phyloP scores from a whole-genome alignment of 2,329 filamentous ascomycete species.

The Verruconis gallopava region DNA sequence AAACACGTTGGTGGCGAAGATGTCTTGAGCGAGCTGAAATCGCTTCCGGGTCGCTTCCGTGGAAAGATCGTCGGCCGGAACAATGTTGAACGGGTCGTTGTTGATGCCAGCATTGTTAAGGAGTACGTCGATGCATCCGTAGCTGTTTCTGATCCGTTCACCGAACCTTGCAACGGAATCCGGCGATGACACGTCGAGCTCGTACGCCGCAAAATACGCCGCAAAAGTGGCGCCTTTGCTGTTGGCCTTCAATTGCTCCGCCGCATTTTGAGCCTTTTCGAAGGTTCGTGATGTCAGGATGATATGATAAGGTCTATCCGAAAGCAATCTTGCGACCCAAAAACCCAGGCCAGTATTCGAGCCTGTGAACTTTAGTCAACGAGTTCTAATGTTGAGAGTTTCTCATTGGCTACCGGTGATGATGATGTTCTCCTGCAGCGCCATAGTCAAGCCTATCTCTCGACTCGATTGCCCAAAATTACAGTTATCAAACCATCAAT shows the following conservation, averaged over 20 bases:
- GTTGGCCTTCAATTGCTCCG: background rate
- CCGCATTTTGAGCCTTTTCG: background rate
- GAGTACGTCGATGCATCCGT: slow-evolving; percentile 1
- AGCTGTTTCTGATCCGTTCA: background rate
- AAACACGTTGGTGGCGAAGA: slow-evolving; percentile 19
- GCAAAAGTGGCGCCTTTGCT: background rate
- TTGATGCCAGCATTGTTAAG: slow-evolving; percentile 8
- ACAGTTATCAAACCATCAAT: slow-evolving; percentile 76
- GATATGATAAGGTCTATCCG: slow-evolving; percentile 3
- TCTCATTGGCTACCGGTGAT: background rate
- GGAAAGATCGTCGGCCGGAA: slow-evolving; percentile 8
- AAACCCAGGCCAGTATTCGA: slow-evolving; percentile 6
- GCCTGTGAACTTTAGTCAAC: background rate
- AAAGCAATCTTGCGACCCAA: background rate
- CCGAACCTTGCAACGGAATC: background rate
- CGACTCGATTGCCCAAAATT: slow-evolving; percentile 6
- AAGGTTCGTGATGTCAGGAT: slow-evolving; percentile 2
- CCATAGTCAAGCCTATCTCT: background rate
- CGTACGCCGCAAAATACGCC: background rate
- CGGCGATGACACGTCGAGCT: slow-evolving; percentile 1
- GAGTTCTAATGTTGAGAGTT: too few relatives aligned
- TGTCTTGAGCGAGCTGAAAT: background rate
- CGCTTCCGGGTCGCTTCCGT: slow-evolving; percentile 5
- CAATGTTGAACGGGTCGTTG: background rate
- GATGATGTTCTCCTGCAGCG: background rate